These are phyloP conservation scores for Globisporangium radiosum DNA, from an alignment of 352 stramenopile genomes.

Conservation along the genomic window DNA sequence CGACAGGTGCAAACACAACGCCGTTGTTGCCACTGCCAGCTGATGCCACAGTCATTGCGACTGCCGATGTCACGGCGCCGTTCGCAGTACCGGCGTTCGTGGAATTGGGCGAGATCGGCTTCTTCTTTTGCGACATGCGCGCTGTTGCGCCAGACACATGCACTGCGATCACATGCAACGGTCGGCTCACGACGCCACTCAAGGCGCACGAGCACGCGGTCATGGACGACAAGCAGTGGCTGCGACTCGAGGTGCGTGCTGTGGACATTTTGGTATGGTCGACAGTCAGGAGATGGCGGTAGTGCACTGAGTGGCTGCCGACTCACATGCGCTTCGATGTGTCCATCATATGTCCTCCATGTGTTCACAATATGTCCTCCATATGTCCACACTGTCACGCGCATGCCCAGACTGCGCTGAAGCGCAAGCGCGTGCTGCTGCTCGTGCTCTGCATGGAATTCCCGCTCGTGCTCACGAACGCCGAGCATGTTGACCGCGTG, in stretches of 20 bases:
- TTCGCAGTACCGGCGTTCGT: conserved; percentile 14
- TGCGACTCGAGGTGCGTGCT: conserved; percentile 41
- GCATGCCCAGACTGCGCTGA: conserved; percentile 30
- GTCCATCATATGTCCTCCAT: too few species aligned
- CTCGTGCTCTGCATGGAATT: conserved; percentile 66
- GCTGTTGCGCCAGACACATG: conserved; percentile 19
- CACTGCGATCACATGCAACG: conserved; percentile 62
- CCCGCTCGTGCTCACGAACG: conserved; percentile 53
- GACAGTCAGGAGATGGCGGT: too few species aligned
- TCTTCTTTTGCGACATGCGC: conserved; percentile 68
- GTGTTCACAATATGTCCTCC: background rate
- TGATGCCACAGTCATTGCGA: background rate
- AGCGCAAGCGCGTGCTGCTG: conserved; percentile 55
- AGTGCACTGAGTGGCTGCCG: background rate
- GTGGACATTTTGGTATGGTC: too few species aligned
- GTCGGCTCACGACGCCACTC: conserved; percentile 40
- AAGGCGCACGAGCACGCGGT: conserved; percentile 42
- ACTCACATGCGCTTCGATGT: background rate
- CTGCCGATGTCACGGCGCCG: background rate
- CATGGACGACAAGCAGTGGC: conserved; percentile 65
- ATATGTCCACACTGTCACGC: background rate
- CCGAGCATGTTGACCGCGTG: conserved; percentile 33
- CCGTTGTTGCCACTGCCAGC: background rate
- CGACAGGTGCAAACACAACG: background rate
- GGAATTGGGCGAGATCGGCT: conserved; percentile 35